Evolutionary conservation across 129 eudicot genomes (phyloP).

Genomic region (Ambrosia trifida): DNA sequence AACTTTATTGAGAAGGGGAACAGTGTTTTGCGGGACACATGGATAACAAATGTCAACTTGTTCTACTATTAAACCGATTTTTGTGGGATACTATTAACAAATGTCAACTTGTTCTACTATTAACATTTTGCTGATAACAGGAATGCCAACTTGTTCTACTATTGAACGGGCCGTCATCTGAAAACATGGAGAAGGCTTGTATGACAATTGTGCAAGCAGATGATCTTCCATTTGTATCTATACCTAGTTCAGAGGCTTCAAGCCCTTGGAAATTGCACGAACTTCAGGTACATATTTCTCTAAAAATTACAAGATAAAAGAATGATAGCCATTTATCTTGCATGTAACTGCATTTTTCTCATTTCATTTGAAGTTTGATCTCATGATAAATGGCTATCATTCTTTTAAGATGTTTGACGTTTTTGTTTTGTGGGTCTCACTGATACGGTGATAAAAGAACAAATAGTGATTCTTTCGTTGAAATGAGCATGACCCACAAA

Average conservation of each 20-base stretch:
- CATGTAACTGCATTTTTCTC: constrained; percentile 7
- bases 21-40: not conserved
- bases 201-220: constrained; percentile 71
- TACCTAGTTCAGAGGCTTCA: constrained; percentile 36
- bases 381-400: constrained; percentile 5
- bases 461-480: constrained; percentile 2
- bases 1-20: too few relatives aligned
- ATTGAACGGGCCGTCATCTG: constrained; percentile 57
- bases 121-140: constrained; percentile 44
- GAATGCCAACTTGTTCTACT: constrained; percentile 81
- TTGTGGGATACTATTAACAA: constrained; percentile 15
- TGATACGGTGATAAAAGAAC: constrained; percentile 12
- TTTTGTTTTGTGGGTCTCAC: constrained; percentile 24
- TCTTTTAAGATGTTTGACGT: not conserved
- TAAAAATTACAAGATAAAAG: constrained; percentile 4
- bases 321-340: too few relatives aligned
- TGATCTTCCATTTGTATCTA: constrained; percentile 71
- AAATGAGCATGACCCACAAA: not conserved
- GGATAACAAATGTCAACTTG: constrained; percentile 59
- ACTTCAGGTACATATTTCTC: constrained; percentile 55
- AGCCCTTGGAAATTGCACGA: constrained; percentile 65
- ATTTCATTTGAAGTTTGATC: not conserved
- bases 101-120: constrained; percentile 70
- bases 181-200: constrained; percentile 71
- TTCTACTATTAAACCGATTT: constrained; percentile 50